phyloP scores from a whole-genome alignment of 2,329 filamentous ascomycete genomes.

The Talaromyces islandicus region DNA sequence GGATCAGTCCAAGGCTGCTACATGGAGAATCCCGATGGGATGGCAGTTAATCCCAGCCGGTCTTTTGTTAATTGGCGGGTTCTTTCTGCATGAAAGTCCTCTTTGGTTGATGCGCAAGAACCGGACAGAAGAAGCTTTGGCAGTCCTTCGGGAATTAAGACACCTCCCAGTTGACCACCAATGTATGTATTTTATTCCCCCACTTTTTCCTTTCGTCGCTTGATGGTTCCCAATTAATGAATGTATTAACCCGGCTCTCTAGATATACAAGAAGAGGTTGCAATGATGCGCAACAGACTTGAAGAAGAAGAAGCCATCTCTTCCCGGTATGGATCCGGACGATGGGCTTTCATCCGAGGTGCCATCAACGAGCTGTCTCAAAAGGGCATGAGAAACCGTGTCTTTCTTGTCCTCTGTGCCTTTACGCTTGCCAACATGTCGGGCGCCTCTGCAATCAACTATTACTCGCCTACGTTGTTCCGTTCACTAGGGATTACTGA shows the following conservation, averaged over 20 bases:
- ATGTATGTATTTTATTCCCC: slow-evolving; percentile 56
- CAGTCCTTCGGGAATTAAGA: slow-evolving; percentile 45
- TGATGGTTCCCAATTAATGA: background rate
- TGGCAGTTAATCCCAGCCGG: slow-evolving; percentile 36
- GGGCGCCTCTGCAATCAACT: background rate
- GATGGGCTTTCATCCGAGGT: slow-evolving; percentile 18
- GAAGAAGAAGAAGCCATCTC: slow-evolving; percentile 41
- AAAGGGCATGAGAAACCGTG: slow-evolving; percentile 35
- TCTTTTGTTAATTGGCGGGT: slow-evolving; percentile 47
- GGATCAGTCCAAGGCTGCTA: background rate
- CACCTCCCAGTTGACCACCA: slow-evolving; percentile 38
- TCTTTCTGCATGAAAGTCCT: slow-evolving; percentile 60
- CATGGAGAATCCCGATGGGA: slow-evolving; percentile 38
- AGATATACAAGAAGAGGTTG: slow-evolving; percentile 55
- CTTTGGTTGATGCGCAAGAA: slow-evolving; percentile 65
- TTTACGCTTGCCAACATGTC: background rate
- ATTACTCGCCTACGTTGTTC: slow-evolving; percentile 15
- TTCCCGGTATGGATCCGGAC: slow-evolving; percentile 17
- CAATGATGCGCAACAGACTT: slow-evolving; percentile 53
- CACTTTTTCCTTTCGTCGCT: slow-evolving; percentile 24
- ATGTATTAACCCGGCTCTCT: background rate
- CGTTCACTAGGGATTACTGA: slow-evolving; percentile 15
- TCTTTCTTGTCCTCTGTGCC: slow-evolving; percentile 10
- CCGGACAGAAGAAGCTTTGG: slow-evolving; percentile 59
- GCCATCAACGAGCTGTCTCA: slow-evolving; percentile 15